These are phyloP conservation scores for Sclerotinia subarctica DNA, from an alignment of 2,329 filamentous ascomycete genomes.

Conservation along the genomic window DNA sequence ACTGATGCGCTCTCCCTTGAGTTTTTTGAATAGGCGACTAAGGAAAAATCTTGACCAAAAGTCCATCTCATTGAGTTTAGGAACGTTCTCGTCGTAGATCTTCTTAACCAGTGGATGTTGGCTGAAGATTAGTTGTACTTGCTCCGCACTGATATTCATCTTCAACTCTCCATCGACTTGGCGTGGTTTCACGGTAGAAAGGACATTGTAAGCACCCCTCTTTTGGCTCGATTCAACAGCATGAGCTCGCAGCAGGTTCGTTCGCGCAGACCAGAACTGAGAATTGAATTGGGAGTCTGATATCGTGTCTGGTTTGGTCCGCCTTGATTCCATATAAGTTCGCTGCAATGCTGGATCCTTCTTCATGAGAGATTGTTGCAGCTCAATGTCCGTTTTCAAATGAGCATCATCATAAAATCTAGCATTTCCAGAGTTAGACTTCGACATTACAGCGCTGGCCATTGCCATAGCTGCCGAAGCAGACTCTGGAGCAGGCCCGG, in stretches of 20 bases:
- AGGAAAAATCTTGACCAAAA: conserved; percentile 97
- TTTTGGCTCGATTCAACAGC: conserved; percentile 85
- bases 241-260: conserved; percentile 82
- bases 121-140: conserved; percentile 87
- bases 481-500: conserved; percentile 43
- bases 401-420: conserved; percentile 78
- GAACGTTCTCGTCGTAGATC: conserved; percentile 91
- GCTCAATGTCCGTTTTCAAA: conserved; percentile 71
- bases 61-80: conserved; percentile 70
- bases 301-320: conserved; percentile 80
- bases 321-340: conserved; percentile 82
- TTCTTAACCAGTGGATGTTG: conserved; percentile 89
- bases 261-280: conserved; percentile 91
- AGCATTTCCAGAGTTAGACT: conserved; percentile 46
- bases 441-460: conserved; percentile 62
- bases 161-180: conserved; percentile 71
- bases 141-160: conserved; percentile 83
- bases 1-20: conserved; percentile 82
- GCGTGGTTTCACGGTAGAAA: conserved; percentile 82
- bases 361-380: conserved; percentile 86
- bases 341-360: conserved; percentile 71
- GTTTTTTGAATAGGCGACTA: conserved; percentile 82
- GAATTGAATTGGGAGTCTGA: conserved; percentile 77
- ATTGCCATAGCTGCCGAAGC: conserved; percentile 73
- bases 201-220: conserved; percentile 87